phyloP scores from a whole-genome alignment of 768 basidiomycete genomes.

The Phylloporus scabripes region DNA sequence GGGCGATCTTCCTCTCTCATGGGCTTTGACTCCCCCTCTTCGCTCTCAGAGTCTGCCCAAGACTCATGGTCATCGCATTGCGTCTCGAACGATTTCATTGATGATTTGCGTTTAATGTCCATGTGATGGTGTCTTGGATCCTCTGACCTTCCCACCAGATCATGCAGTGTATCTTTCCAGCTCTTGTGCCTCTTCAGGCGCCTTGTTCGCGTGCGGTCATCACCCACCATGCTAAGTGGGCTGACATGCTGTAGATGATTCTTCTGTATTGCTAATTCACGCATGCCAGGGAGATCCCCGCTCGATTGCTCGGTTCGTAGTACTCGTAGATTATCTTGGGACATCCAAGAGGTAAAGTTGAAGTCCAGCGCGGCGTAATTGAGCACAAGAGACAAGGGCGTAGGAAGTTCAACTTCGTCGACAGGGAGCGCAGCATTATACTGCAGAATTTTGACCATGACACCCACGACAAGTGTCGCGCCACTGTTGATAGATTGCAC shows the following conservation, averaged over 20 bases:
- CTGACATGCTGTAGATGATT: constrained; percentile 86
- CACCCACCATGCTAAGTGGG: constrained; percentile 87
- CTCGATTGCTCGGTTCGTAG: constrained; percentile 85
- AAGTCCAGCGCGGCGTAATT: constrained; percentile 94
- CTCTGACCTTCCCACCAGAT: constrained; percentile 40
- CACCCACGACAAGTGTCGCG: constrained; percentile 78
- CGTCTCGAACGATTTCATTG: constrained; percentile 20
- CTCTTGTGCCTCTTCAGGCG: constrained; percentile 49
- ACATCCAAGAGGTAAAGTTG: constrained; percentile 98
- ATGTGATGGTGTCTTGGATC: constrained; percentile 18
- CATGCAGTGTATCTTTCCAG: constrained; percentile 56
- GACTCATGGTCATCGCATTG: constrained; percentile 42
- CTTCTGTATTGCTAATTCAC: constrained; percentile 68
- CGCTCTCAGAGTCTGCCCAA: constrained; percentile 50
- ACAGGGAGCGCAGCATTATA: constrained; percentile 32
- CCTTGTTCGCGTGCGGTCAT: constrained; percentile 39
- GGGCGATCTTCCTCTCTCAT: constrained; percentile 69
- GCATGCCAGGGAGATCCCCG: constrained; percentile 68
- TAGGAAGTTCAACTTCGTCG: constrained; percentile 45
- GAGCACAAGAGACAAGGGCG: constrained; percentile 78
- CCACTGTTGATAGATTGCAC: constrained; percentile 49
- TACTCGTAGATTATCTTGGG: constrained; percentile 73
- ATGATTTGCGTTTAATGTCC: constrained; percentile 27
- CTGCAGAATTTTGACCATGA: constrained; percentile 84
- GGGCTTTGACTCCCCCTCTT: constrained; percentile 41